Percentiles rank a stretch among this genome's conserved stretches.
phyloP scores from a whole-genome alignment of 768 basidiomycete genomes.

The Tulasnella sp. region DNA sequence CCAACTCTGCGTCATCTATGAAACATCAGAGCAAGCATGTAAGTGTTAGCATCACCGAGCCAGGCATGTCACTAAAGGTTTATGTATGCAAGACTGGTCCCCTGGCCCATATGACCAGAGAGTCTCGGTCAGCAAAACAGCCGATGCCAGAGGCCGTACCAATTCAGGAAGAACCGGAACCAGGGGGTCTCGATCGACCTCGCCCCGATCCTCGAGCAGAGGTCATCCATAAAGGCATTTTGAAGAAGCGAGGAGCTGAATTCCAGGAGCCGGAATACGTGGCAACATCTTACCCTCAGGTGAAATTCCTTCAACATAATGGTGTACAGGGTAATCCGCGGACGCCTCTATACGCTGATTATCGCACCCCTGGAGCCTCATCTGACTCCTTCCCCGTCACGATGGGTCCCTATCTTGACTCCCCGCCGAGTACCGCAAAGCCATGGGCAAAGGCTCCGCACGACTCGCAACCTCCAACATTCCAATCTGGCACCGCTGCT shows the following conservation, averaged over 20 bases:
- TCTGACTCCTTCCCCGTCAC: not conserved
- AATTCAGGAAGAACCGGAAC: no score
- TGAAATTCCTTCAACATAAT: not conserved
- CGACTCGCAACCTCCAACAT: conserved; percentile 1
- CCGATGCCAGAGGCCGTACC: no score
- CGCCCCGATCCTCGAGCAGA: not conserved
- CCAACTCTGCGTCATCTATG: no score
- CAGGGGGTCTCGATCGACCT: not conserved
- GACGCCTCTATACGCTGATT: not conserved
- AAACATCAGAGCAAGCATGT: no score
- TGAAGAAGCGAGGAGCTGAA: not conserved
- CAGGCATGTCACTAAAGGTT: no score
- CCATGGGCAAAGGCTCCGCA: conserved; percentile 16
- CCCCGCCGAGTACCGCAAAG: not conserved
- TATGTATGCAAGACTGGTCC: no score
- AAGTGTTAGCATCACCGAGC: no score
- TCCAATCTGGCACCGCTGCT: not conserved
- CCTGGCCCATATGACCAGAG: no score
- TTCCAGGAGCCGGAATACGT: not conserved
- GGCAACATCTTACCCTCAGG: not conserved
- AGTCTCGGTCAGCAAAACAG: no score
- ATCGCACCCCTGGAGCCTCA: not conserved
- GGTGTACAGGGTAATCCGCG: not conserved
- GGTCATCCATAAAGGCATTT: not conserved
- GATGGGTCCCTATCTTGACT: not conserved